Base-by-base conservation (phyloP, 1,284 basidiomycete genomes). In the Vanrija humicola region DNA sequence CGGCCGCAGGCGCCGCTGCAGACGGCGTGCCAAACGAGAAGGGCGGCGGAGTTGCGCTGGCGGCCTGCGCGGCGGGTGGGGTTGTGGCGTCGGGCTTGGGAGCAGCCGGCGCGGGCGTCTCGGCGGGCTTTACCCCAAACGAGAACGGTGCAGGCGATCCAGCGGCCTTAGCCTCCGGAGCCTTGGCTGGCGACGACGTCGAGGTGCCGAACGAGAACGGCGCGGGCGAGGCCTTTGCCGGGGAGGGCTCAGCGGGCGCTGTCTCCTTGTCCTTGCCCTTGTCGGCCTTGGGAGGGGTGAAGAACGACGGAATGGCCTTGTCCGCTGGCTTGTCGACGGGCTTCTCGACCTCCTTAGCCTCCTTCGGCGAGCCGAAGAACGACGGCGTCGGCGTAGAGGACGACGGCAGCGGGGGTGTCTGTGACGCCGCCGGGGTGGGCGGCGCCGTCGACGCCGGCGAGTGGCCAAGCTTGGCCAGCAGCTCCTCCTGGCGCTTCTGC, bases 401-500 rank as follows among this genome's bases (percentile, higher is more conserved):
- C 21, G 48, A 4, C 25, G 23, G 14, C 50, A 25, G 25, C 40
- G 44, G 7, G 38, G 18, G 28, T 12, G 34, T 28, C 19, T 21
- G 15, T 6, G n/a, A n/a, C n/a, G 46, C 40, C 3, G 46, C 47
- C 9, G 42, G 19, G 5, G 52, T 38, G 9, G 42, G 23, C 10
- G 47, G 38, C 16, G 54, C 42, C 9, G 48, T 5, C 8, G 48
- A n/a, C 43, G 34, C 3, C 5, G 34, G 7, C 15, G 43, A 12
- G 10, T 38, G 16, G 12, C 50, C 55, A 9, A 62, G 47, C 48
- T 54, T 55, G 19, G 61, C 57, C 18, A 59, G 43, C 34, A 62
- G 49, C 47, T 59, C 56, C 29, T 62, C 61, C 29, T 62, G 52
- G 6, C 61, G 46, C 48, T 56, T 55, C 12, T 51, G 40, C 1